Conservation (phyloP, 2,329 filamentous ascomycete genomes). For the Verticillium dahliae region DNA sequence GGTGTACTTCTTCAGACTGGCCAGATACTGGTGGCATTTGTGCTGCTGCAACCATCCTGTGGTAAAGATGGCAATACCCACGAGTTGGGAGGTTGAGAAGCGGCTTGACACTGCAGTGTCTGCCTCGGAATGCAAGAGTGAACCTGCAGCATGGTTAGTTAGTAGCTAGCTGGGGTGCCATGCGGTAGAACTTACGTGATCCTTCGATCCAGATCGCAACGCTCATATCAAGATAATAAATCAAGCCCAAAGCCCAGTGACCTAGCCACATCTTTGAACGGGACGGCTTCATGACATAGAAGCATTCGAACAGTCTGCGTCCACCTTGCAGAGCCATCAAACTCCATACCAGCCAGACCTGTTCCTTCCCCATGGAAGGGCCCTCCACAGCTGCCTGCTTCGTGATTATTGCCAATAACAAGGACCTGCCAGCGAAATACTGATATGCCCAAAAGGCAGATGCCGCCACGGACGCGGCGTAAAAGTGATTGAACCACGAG, state of each 20-base stretch:
- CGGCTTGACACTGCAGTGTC: background rate
- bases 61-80: constrained; percentile 59
- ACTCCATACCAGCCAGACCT: constrained; percentile 60
- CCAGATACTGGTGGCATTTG: constrained; percentile 63
- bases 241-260: constrained; percentile 73
- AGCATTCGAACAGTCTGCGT: constrained; percentile 71
- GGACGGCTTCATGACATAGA: constrained; percentile 58
- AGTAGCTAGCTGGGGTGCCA: background rate
- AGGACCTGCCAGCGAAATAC: constrained; percentile 44
- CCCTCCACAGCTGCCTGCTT: constrained; percentile 21
- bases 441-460: constrained; percentile 71
- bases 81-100: constrained; percentile 29
- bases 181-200: constrained; percentile 44
- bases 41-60: constrained; percentile 69
- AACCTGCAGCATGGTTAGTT: constrained; percentile 16
- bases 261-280: constrained; percentile 76
- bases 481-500: constrained; percentile 85
- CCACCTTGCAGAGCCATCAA: constrained; percentile 71
- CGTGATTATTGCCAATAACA: constrained; percentile 42
- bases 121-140: constrained; percentile 18
- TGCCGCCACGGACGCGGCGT: constrained; percentile 61
- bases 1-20: constrained; percentile 72
- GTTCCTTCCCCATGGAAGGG: constrained; percentile 49
- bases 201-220: constrained; percentile 82
- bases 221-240: constrained; percentile 69